Base-by-base conservation (phyloP, 495 filamentous ascomycete genomes). In the Tirmania nivea region DNA sequence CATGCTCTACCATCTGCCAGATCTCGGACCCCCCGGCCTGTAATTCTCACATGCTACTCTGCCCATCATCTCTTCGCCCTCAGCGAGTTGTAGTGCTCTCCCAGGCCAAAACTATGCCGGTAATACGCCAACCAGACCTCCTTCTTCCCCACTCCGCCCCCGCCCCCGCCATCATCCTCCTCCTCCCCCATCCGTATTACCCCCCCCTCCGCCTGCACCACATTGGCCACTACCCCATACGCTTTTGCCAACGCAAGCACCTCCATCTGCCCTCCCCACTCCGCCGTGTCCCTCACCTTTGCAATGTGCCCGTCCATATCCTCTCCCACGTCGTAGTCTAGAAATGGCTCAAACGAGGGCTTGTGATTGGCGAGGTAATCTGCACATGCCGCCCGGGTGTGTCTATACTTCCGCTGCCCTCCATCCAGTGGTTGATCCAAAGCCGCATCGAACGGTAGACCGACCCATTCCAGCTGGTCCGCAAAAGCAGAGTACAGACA, bases 1-100 rank as follows among this genome's bases (percentile, higher is more conserved):
- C 3, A 0, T 31, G 25, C 25, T 31, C 25, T 5, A 7, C 25
- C 25, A 7, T 31, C 25, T 7, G 25, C 25, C 1, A 7, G 25
- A 5, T 7, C 3, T 5, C 7, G 25, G 4, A 25, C 25, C 25
- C 25, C 25, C 25, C 25, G 7, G 7, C 25, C 2, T 3, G 25
- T 25, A 25, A 5, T 5, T 25, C 25, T 2, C 25, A 5, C n/a
- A 25, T 25, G 5, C 25, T 25, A 25, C 25, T 25, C 25, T 25
- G 5, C 5, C 25, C 25, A 31, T 31, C 25, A 71, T 48, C 55
- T 56, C 36, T 60, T 61, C 67, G 68, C 77, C 56, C 77, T 62
- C 52, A 97, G 69, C 20, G 88, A 93, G 63, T 96, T 97, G 69
- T 95, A 97, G 69, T 97, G 90, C 72, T 95, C 89, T 11, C 90